These are phyloP conservation scores for Calocybe indica DNA, from an alignment of 768 basidiomycete genomes.

Conservation along the genomic window DNA sequence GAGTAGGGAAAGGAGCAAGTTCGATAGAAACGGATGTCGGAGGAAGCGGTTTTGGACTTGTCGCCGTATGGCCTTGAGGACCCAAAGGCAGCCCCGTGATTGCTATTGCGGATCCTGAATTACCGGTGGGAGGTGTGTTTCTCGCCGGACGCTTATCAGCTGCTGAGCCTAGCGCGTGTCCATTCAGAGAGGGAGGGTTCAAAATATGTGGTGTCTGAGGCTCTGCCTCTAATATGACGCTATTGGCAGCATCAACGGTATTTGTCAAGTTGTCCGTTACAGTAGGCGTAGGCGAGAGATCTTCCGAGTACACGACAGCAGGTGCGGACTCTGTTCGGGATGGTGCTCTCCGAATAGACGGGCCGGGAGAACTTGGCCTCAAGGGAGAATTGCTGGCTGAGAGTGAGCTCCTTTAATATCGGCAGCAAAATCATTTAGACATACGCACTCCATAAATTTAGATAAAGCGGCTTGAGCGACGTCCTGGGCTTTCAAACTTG, in stretches of 20 bases:
- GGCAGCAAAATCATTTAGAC: too few relatives aligned
- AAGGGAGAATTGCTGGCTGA: too few relatives aligned
- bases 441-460: too few relatives aligned
- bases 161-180: too few relatives aligned
- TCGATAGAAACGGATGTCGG: background rate
- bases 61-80: background rate
- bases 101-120: background rate
- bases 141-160: too few relatives aligned
- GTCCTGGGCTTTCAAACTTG: background rate
- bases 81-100: background rate
- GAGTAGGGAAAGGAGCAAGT: too few relatives aligned
- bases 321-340: constrained; percentile 9
- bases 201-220: background rate
- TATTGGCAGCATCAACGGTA: background rate
- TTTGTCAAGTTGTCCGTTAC: constrained; percentile 1
- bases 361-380: too few relatives aligned
- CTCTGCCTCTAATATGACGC: background rate
- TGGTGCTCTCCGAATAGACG: background rate
- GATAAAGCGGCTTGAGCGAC: too few relatives aligned
- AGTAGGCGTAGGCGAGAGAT: constrained; percentile 4
- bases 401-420: too few relatives aligned
- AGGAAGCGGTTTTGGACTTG: constrained; percentile 8
- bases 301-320: constrained; percentile 1
- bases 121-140: too few relatives aligned
- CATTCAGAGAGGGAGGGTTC: background rate